Conservation (phyloP, 2,329 filamentous ascomycete species). For the Clonostachys rhizophaga region DNA sequence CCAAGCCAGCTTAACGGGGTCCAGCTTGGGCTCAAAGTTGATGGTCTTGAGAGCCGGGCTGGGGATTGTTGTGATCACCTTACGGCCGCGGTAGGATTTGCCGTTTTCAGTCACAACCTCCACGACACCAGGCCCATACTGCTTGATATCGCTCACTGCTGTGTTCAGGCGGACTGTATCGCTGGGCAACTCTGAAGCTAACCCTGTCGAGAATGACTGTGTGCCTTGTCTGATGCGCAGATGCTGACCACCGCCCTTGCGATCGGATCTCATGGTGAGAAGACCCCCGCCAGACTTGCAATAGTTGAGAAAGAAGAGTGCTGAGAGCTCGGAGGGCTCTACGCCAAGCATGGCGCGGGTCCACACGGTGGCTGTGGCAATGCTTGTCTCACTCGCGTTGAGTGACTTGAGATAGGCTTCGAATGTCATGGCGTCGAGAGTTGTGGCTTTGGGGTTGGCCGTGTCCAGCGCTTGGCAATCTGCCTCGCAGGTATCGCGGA, state of each 20-base stretch:
- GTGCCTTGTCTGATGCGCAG: slow-evolving; percentile 42
- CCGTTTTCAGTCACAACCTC: slow-evolving; percentile 13
- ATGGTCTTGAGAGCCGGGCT: slow-evolving; percentile 39
- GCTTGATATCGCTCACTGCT: slow-evolving; percentile 20
- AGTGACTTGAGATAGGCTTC: slow-evolving; percentile 17
- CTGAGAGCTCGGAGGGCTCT: slow-evolving; percentile 42
- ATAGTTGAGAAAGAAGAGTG: slow-evolving; percentile 51
- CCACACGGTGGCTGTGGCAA: slow-evolving; percentile 35
- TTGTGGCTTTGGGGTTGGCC: slow-evolving; percentile 8
- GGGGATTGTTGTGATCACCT: slow-evolving; percentile 43
- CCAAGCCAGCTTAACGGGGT: slow-evolving; percentile 25
- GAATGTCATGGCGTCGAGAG: slow-evolving; percentile 16
- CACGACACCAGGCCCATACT: slow-evolving; percentile 10
- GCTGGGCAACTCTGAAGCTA: slow-evolving; percentile 24
- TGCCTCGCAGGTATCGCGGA: slow-evolving; percentile 17
- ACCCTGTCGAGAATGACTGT: slow-evolving; percentile 27
- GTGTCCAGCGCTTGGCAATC: slow-evolving; percentile 17
- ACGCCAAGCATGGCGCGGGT: slow-evolving; percentile 44
- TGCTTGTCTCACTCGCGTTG: slow-evolving; percentile 12
- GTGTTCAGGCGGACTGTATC: slow-evolving; percentile 17
- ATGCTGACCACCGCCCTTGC: slow-evolving; percentile 46
- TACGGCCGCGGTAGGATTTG: slow-evolving; percentile 25
- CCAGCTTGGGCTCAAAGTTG: slow-evolving; percentile 39
- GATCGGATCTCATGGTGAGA: slow-evolving; percentile 45
- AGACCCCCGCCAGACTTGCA: slow-evolving; percentile 47